Evolutionary conservation across 805 yeast species (phyloP).

Genomic region (Starmera pachycereana): DNA sequence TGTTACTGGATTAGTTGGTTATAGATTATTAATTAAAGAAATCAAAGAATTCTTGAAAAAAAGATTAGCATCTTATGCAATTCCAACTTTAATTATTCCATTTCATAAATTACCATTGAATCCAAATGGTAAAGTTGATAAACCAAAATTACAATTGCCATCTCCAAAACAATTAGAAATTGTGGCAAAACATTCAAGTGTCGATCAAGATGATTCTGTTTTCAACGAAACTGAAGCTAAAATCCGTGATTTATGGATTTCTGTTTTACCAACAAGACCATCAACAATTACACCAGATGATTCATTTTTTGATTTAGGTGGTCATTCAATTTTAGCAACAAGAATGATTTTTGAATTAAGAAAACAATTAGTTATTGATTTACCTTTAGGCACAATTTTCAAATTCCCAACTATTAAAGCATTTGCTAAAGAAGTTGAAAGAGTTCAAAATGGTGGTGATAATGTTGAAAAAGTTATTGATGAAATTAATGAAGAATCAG

Average conservation of each 20-base stretch:
- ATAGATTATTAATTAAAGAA: conserved; percentile 67
- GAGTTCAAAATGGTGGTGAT: conserved; percentile 38
- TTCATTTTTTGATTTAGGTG: conserved; percentile 95
- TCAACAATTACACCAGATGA: conserved; percentile 68
- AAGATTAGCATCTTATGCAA: conserved; percentile 86
- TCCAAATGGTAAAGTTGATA: conserved; percentile 97
- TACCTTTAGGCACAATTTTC: conserved; percentile 87
- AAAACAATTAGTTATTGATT: conserved; percentile 62
- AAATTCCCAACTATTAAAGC: conserved; percentile 76
- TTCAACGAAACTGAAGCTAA: conserved; percentile 57
- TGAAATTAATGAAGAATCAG: conserved; percentile 21
- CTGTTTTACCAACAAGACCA: conserved; percentile 77
- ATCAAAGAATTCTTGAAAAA: conserved; percentile 76
- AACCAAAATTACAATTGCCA: conserved; percentile 94
- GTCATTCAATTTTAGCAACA: conserved; percentile 95
- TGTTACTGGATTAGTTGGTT: conserved; percentile 69
- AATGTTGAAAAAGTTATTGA: conserved; percentile 38
- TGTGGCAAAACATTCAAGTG: conserved; percentile 45
- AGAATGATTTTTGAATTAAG: conserved; percentile 92
- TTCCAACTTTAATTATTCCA: conserved; percentile 88
- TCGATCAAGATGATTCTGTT: conserved; percentile 34
- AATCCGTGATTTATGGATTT: conserved; percentile 77
- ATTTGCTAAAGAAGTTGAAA: conserved; percentile 67
- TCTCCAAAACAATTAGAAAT: conserved; percentile 73
- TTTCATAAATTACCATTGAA: conserved; percentile 79